Conservation (phyloP, 148 eudicot genomes). For the Rhododendron ovatum region DNA sequence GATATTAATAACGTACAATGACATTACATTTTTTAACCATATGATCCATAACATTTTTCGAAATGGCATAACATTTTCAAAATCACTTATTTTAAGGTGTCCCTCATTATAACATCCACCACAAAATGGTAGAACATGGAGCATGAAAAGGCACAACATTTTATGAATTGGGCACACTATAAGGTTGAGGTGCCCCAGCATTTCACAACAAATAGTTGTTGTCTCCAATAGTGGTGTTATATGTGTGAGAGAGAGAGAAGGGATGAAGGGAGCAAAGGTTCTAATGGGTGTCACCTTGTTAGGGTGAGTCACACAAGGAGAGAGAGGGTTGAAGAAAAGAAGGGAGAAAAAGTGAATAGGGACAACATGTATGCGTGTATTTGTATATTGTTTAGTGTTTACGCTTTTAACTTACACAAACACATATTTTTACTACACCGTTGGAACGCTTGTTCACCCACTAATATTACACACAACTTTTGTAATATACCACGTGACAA, state of each 20-base stretch:
- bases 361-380: neutral
- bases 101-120: no score
- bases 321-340: neutral
- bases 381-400: neutral
- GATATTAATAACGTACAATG: neutral
- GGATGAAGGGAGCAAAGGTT: neutral
- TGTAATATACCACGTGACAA: neutral
- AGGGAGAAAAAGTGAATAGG: neutral
- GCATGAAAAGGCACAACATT: neutral
- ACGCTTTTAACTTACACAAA: neutral
- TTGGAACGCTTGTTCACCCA: neutral
- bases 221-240: neutral
- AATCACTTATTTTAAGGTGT: neutral
- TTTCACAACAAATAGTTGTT: neutral
- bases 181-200: neutral
- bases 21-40: neutral
- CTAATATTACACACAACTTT: neutral
- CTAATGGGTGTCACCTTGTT: neutral
- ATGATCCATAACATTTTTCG: neutral
- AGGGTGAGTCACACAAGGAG: neutral
- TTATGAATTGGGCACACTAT: neutral
- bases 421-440: neutral
- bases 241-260: neutral
- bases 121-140: neutral
- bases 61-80: neutral